Base-by-base conservation (phyloP, 805 yeast genomes). In the Metschnikowia corniflorae region DNA sequence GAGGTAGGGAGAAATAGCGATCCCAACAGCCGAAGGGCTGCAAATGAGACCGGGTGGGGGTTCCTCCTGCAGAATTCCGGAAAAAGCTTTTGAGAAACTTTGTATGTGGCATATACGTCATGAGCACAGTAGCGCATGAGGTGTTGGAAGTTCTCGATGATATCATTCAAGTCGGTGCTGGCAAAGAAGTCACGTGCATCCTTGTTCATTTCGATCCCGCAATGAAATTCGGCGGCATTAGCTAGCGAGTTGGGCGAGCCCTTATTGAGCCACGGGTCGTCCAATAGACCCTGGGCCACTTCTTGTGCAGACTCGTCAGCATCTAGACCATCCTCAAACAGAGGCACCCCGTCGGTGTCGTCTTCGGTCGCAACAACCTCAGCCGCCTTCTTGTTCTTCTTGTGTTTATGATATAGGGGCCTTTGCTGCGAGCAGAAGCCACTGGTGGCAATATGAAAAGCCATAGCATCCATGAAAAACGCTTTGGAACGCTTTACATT, bases 371-470 rank as follows among this genome's bases (percentile, higher is more conserved):
- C 6, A 22, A 33, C 33, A 8, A 36, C 41, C 18, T 44, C 45
- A 15, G 47, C 46, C 6, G 40, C 48, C n/a, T 47, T 46, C 26
- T 53, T 50, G 31, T 58, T 61, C 43, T 71, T 80, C 27, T 64
- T 70, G 49, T 73, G 79, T 42, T 75, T 78, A 49, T 75, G 57
- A 85, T 93, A 93, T 13, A 74, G 70, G 0, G 87, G 82, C 43
- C 97, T 62, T 54, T 93, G 98, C 49, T 86, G 79, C 2, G 97
- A 86, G 57, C 96, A 86, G 75, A 93, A 82, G 0, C 99, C 99
- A 33, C 82, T 78, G 0, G 80, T 77, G 1, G 97, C 94, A 22
- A 89, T 78, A 60, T 93, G 99, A 14, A 93, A 63, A 1, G 97
- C 82, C 88, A 91, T 85, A 1, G 95, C 89, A 58, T 93, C 99